Evolutionary conservation across 345 rosid genomes (phyloP).

Genomic region (Angophora floribunda): DNA sequence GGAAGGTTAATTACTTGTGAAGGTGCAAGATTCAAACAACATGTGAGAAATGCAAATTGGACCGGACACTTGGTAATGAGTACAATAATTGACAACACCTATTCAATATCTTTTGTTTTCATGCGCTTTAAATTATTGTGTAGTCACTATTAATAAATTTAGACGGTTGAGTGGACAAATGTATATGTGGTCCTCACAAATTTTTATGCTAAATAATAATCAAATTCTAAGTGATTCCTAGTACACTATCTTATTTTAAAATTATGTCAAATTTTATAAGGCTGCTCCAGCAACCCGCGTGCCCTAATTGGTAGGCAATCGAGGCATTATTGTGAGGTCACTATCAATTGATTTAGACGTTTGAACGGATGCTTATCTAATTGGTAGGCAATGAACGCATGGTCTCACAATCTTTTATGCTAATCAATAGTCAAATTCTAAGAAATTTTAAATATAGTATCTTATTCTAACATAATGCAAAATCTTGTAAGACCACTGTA

Average conservation of each 20-base stretch:
- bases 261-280: background rate
- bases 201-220: background rate
- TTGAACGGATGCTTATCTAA: background rate
- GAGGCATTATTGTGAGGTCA: background rate
- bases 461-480: background rate
- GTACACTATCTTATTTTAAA: too few relatives aligned
- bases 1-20: too few relatives aligned
- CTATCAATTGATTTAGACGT: background rate
- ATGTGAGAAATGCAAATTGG: background rate
- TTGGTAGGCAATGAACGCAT: too few relatives aligned
- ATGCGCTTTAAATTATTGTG: background rate
- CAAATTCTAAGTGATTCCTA: too few relatives aligned
- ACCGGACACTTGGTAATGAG: background rate
- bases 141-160: background rate
- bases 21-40: too few relatives aligned
- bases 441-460: background rate
- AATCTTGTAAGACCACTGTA: background rate
- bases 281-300: background rate
- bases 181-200: too few relatives aligned
- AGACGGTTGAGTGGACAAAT: background rate
- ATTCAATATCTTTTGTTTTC: background rate
- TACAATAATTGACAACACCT: background rate
- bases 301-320: too few relatives aligned
- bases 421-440: background rate
- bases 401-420: background rate